These are phyloP conservation scores for Nakazawaea holstii DNA, from an alignment of 805 yeast species.

Conservation along the genomic window DNA sequence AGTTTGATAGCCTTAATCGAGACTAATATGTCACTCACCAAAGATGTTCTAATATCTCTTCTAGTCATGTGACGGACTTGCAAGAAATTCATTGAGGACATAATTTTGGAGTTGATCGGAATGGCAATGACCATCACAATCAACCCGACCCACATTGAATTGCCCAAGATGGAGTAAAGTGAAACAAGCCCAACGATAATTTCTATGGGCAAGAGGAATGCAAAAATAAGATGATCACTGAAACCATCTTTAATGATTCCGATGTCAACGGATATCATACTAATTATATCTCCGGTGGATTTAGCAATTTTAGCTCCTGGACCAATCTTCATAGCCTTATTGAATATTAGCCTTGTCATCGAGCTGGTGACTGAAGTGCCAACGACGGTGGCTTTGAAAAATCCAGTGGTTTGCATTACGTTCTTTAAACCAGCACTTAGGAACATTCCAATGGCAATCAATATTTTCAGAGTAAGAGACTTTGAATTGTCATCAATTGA, in stretches of 20 bases:
- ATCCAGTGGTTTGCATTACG: constrained; percentile 54
- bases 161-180: constrained; percentile 50
- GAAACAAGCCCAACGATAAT: constrained; percentile 39
- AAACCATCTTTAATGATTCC: constrained; percentile 48
- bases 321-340: constrained; percentile 54
- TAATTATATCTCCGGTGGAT: constrained; percentile 65
- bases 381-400: constrained; percentile 39
- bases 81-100: constrained; percentile 36
- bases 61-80: constrained; percentile 53
- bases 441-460: constrained; percentile 53
- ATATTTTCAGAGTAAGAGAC: constrained; percentile 45
- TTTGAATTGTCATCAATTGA: constrained; percentile 24
- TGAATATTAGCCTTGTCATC: constrained; percentile 52
- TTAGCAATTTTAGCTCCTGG: constrained; percentile 46
- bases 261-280: constrained; percentile 62
- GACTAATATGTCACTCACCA: constrained; percentile 40
- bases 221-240: constrained; percentile 35
- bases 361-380: constrained; percentile 43
- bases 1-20: constrained; percentile 40
- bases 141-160: constrained; percentile 55
- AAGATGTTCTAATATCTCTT: constrained; percentile 43
- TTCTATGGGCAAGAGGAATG: constrained; percentile 42
- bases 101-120: constrained; percentile 47
- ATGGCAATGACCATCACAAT: constrained; percentile 46
- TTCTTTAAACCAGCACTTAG: constrained; percentile 49